Conservation (phyloP, 225 moss, liverwort and hornwort species). For the Rhytidiadelphus loreus region DNA sequence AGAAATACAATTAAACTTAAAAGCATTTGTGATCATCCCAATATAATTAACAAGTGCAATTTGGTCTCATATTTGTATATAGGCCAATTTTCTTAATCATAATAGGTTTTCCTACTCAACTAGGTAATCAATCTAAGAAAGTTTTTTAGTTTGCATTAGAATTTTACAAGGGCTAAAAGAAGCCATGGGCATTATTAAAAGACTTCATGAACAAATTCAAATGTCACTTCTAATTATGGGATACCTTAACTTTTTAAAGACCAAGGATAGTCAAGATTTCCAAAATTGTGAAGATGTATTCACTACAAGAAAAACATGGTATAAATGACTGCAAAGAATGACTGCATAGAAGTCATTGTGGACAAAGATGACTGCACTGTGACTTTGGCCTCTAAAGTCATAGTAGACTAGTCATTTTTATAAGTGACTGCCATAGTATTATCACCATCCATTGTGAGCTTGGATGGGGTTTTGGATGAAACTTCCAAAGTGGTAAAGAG, state of each 20-base stretch:
- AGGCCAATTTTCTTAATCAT: background rate
- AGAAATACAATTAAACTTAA: background rate
- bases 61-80: background rate
- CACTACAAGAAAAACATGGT: no score
- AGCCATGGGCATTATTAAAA: background rate
- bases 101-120: accelerated
- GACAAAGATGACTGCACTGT: no score
- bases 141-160: accelerated
- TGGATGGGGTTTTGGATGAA: no score
- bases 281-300: background rate
- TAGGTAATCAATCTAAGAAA: background rate
- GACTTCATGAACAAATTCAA: background rate
- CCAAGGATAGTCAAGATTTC: background rate
- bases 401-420: no score
- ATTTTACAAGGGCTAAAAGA: background rate
- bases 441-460: no score
- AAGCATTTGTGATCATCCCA: background rate
- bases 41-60: background rate
- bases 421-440: no score
- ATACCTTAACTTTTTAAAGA: background rate
- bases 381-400: no score
- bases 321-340: no score
- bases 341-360: no score
- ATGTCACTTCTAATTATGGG: background rate
- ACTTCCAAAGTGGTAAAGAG: no score